A percentile compares a stretch with the other conserved stretches of the same genome.
phyloP scores from a whole-genome alignment of 441 rosid genomes.

The Euphorbia corollata region DNA sequence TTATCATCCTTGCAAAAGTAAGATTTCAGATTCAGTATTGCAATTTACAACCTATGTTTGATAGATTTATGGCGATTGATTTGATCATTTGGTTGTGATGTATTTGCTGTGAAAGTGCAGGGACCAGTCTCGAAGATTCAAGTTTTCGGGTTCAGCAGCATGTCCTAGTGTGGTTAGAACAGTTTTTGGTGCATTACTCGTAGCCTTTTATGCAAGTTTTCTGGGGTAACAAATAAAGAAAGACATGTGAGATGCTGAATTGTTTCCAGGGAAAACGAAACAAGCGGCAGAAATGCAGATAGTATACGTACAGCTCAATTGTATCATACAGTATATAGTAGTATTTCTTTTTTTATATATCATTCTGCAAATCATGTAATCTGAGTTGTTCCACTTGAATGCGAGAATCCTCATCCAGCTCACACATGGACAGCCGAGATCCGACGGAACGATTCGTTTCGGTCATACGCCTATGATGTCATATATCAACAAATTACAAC shows the following conservation, averaged over 20 bases:
- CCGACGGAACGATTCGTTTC: too few relatives aligned
- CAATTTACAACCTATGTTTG: background rate
- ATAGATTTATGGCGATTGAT: background rate
- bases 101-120: slow-evolving; percentile 30
- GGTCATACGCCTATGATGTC: too few relatives aligned
- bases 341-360: too few relatives aligned
- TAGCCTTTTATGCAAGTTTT: slow-evolving; percentile 27
- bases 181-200: slow-evolving; percentile 21
- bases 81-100: background rate
- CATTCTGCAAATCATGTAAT: too few relatives aligned
- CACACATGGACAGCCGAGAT: too few relatives aligned
- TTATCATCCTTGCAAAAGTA: slow-evolving; percentile 74
- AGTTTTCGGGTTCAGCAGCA: slow-evolving; percentile 46
- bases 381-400: too few relatives aligned
- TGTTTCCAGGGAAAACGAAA: background rate
- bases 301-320: background rate
- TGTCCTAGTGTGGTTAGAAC: slow-evolving; percentile 23
- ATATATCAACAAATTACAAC: too few relatives aligned
- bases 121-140: slow-evolving; percentile 58
- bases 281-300: background rate
- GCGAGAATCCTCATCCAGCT: too few relatives aligned
- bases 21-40: slow-evolving; percentile 20
- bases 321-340: too few relatives aligned
- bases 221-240: slow-evolving; percentile 18
- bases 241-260: background rate